phyloP scores from a whole-genome alignment of 169 alveolate genomes.

The Cryptosporidium ryanae region DNA sequence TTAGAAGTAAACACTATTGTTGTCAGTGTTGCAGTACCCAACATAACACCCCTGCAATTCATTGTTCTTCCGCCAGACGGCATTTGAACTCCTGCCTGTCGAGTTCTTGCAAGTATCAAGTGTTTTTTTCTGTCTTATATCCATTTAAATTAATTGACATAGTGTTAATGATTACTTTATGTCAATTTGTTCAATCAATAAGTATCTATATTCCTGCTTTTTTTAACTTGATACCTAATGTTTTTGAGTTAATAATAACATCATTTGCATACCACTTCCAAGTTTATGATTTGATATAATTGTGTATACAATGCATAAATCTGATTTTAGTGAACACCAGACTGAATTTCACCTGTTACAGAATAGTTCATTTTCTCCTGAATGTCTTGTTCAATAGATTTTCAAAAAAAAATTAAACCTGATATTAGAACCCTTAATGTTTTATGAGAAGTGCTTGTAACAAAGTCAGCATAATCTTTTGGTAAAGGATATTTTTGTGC shows the following conservation, averaged over 20 bases:
- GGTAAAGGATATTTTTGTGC: constrained; percentile 92
- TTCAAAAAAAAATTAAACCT: constrained; percentile 92
- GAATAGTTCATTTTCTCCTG: constrained; percentile 77
- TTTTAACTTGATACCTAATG: constrained; percentile 68
- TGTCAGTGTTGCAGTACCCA: constrained; percentile 88
- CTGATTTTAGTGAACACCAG: constrained; percentile 69
- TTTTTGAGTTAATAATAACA: constrained; percentile 76
- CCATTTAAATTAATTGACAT: constrained; percentile 77
- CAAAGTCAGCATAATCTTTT: constrained; percentile 93
- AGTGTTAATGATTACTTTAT: constrained; percentile 78
- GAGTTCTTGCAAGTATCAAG: constrained; percentile 81
- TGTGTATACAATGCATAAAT: constrained; percentile 56
- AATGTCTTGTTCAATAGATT: constrained; percentile 78
- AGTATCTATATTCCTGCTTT: constrained; percentile 75
- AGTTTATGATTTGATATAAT: constrained; percentile 18
- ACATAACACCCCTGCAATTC: constrained; percentile 83
- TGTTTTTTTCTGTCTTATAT: constrained; percentile 81
- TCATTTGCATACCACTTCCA: constrained; percentile 76
- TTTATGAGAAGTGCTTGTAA: constrained; percentile 98
- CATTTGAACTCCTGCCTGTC: constrained; percentile 84
- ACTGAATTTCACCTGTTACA: constrained; percentile 81
- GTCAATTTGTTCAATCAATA: constrained; percentile 86
- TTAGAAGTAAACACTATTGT: constrained; percentile 82
- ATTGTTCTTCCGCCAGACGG: constrained; percentile 87
- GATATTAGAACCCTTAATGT: constrained; percentile 97